A percentile compares a stretch with the other conserved stretches of the same genome.
These are phyloP conservation scores for Solanum pimpinellifolium DNA, from an alignment of 257 asterid species.

Conservation along the genomic window DNA sequence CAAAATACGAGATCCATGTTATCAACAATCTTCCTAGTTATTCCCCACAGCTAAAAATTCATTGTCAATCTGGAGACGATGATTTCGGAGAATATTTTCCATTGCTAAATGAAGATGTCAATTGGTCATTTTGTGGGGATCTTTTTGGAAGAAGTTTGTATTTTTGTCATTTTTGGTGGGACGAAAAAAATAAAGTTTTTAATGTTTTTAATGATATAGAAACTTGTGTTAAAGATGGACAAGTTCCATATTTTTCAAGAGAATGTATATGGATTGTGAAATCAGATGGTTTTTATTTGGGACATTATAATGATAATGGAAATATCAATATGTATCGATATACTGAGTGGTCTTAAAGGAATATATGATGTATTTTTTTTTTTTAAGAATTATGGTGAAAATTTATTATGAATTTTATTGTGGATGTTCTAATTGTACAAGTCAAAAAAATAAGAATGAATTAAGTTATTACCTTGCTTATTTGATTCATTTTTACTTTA, in stretches of 20 bases:
- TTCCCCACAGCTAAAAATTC: not conserved
- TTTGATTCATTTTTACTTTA: not conserved
- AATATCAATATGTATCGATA: not conserved
- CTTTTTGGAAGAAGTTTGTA: not conserved
- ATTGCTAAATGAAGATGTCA: not conserved
- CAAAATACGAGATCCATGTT: not conserved
- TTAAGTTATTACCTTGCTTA: not conserved
- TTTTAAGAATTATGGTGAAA: not conserved
- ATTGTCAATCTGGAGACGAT: not conserved
- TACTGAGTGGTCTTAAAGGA: not conserved
- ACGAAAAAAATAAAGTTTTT: not conserved
- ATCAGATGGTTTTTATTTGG: not conserved
- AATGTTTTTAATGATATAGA: not conserved
- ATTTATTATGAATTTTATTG: not conserved
- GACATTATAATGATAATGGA: not conserved
- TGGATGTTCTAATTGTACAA: not conserved
- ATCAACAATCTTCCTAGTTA: not conserved
- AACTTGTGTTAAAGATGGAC: not conserved
- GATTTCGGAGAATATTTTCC: not conserved
- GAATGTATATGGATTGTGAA: not conserved
- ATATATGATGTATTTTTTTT: not conserved
- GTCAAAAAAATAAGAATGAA: not conserved
- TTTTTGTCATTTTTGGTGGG: conserved; percentile 3
- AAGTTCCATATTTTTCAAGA: not conserved
- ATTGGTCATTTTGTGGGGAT: not conserved